Percentiles rank a stretch among this genome's conserved stretches.
Conservation (phyloP, 2,329 filamentous ascomycete species). For the Phialophora expanda region DNA sequence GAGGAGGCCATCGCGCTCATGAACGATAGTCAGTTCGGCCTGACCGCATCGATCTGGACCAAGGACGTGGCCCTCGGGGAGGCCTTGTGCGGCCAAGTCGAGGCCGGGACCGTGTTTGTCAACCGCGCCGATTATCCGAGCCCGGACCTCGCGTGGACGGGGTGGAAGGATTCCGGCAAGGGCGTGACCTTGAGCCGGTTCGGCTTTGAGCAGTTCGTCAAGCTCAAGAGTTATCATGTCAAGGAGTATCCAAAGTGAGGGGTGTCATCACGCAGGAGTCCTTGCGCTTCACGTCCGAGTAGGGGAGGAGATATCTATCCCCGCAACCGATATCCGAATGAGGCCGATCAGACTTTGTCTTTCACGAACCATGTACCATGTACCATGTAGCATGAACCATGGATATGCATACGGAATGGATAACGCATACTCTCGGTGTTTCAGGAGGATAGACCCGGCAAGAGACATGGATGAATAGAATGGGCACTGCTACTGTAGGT, state of each 20-base stretch:
- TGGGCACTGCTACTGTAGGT: too few species aligned
- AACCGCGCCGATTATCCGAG: constrained; percentile 92
- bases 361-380: too few species aligned
- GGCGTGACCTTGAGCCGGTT: constrained; percentile 87
- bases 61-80: constrained; percentile 79
- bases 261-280: too few species aligned
- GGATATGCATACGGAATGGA: too few species aligned
- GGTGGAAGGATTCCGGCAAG: constrained; percentile 96
- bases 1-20: constrained; percentile 81
- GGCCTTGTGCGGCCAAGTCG: constrained; percentile 77
- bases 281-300: too few species aligned
- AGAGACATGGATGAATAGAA: too few species aligned
- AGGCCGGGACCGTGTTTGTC: constrained; percentile 94
- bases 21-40: constrained; percentile 93
- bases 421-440: too few species aligned
- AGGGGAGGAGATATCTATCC: neutral
- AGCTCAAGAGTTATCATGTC: constrained; percentile 93
- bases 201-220: constrained; percentile 94
- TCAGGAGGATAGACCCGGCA: too few species aligned
- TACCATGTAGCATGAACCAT: too few species aligned
- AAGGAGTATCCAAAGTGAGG: constrained; percentile 69
- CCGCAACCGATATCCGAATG: too few species aligned
- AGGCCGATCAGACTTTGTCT: too few species aligned
- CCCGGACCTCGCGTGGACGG: constrained; percentile 93
- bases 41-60: constrained; percentile 97